phyloP scores from a whole-genome alignment of 176 grass and related monocot species.

The Triticum dicoccoides region DNA sequence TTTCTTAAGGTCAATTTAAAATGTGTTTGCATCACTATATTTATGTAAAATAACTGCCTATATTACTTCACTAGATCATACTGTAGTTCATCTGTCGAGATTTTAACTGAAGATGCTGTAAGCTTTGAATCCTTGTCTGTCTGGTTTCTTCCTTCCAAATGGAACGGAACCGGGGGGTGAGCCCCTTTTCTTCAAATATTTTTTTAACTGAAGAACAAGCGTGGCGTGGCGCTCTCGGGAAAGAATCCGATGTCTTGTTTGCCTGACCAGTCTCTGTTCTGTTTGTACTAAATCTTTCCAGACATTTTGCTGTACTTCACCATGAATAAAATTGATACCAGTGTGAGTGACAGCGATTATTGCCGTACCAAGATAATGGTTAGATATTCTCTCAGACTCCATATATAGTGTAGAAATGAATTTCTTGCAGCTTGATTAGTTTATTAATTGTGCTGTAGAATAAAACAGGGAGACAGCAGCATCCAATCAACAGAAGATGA shows the following conservation, averaged over 20 bases:
- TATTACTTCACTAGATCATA: neutral
- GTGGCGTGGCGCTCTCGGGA: neutral
- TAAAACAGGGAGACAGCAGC: too few species aligned
- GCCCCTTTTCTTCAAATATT: too few species aligned
- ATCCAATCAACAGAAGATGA: too few species aligned
- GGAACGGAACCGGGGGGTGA: too few species aligned
- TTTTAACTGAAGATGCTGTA: neutral
- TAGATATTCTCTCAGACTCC: too few species aligned
- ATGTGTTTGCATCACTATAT: neutral
- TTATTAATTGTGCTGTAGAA: too few species aligned
- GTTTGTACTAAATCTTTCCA: slow-evolving; percentile 12
- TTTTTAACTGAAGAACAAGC: neutral
- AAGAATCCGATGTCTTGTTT: neutral
- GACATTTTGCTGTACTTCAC: neutral
- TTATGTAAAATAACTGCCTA: neutral
- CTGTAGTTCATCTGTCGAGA: neutral
- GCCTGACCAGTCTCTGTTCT: neutral
- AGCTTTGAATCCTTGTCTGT: too few species aligned
- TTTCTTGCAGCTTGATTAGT: too few species aligned
- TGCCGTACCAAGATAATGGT: too few species aligned
- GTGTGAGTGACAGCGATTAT: neutral
- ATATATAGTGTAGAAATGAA: too few species aligned
- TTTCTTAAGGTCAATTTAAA: neutral
- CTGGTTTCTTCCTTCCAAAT: too few species aligned
- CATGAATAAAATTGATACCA: neutral